Base-by-base conservation (phyloP, 805 yeast species). In the Diddensiella transvaalensis region DNA sequence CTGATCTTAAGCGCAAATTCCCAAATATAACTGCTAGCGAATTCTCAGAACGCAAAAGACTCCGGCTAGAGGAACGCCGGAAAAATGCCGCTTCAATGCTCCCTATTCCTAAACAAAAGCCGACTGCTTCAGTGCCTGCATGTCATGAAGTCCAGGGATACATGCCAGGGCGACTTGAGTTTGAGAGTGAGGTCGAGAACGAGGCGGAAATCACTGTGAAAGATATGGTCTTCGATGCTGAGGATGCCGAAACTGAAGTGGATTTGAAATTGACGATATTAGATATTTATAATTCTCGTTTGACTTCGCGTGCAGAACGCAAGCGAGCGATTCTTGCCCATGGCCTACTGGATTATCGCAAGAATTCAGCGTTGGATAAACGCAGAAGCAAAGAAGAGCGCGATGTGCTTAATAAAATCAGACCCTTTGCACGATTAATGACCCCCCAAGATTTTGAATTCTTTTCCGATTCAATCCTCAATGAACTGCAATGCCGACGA, bases 131-230 rank as follows among this genome's bases (percentile, higher is more conserved):
- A 4, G 91, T 86, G 4, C 99, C 99, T 0, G 76, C 93, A 49
- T 90, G 98, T 69, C 97, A 95, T 62, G 98, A 95, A 60, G 80
- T 93, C 52, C 98, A 93, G 65, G 97, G 96, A 2, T 93, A 83
- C 64, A 93, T 93, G 99, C 99, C 99, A 35, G 99, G 98, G 38
- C 80, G 99, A 61, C 72, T 93, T 52, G 99, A 93, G 66, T 93
- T 93, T 65, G 99, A 93, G 60, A 87, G 84, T 50, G 99, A 93
- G 65, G 89, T 86, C 35, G 99, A 93, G 64, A 93, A 93, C 60
- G 99, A 93, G 48, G 98, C 99, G 0, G 99, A 93, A 67, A 75
- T 84, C 48, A 83, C 93, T 0, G 87, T 93, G 17, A 93, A 93
- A 62, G 99, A 93, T 64, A 87, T 93, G 95, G 78, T 84, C 1